A percentile compares a stretch with the other conserved stretches of the same genome.
Conservation (phyloP, 768 basidiomycete genomes). For the Solioccasus polychromus region DNA sequence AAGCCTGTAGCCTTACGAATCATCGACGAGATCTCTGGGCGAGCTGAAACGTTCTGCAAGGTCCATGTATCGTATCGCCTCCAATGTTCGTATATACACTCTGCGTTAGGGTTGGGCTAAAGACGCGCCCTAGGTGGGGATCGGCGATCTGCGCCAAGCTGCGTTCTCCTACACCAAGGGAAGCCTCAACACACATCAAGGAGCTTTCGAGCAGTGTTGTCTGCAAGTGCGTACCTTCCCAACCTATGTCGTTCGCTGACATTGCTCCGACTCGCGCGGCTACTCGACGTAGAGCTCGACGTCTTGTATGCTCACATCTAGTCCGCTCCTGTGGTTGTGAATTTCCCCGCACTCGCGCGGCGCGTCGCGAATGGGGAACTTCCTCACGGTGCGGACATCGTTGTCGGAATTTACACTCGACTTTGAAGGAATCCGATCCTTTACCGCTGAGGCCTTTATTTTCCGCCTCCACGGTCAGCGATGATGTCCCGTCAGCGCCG, state of each 20-base stretch:
- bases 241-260: background rate
- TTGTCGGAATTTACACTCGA: conserved; percentile 3
- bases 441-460: too few species aligned
- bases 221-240: conserved; percentile 11
- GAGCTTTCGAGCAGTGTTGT: conserved; percentile 21
- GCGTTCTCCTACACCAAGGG: conserved; percentile 17
- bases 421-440: background rate
- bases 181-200: conserved; percentile 17
- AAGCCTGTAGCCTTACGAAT: background rate
- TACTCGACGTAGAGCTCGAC: conserved; percentile 12
- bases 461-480: too few species aligned
- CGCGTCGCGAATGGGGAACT: conserved; percentile 10
- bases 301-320: conserved; percentile 6
- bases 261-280: background rate
- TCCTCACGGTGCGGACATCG: conserved; percentile 11
- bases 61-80: conserved; percentile 44
- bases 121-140: conserved; percentile 15
- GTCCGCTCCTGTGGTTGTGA: conserved; percentile 5
- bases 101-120: background rate
- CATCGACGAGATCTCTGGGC: conserved; percentile 7
- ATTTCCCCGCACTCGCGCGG: conserved; percentile 3
- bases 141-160: conserved; percentile 13
- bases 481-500: too few species aligned
- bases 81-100: conserved; percentile 29
- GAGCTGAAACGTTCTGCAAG: conserved; percentile 36